Base-by-base conservation (phyloP, 352 stramenopile genomes). In the Phytophthora foliorum region DNA sequence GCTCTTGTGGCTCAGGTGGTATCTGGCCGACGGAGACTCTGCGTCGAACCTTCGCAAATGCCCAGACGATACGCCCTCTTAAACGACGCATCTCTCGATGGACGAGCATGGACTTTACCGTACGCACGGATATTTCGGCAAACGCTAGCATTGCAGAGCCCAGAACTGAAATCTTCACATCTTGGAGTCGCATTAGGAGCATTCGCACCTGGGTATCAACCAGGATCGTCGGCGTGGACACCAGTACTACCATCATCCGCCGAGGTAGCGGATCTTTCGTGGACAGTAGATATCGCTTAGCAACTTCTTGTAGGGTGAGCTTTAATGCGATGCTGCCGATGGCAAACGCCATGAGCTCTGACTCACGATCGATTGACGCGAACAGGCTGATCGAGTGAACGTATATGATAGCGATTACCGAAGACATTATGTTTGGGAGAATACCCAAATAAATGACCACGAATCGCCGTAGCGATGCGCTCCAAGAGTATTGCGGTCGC, bases 161-260 rank as follows among this genome's bases (percentile, higher is more conserved):
- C 16, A 57, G 48, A 10, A 76, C 44, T 1, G 67, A 72, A 22
- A 63, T 49, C 0, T 11, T 57, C 5, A 67, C 45, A 32, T 52
- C 69, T 14, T 67, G 44, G 4, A 63, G 51, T 0, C 61, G 69
- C 31, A 84, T 50, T 29, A 84, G 38, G 14, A 75, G 46, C 27
- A 80, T 59, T 1, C 74, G 74, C 32, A 75, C 68, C 31, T 81
- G 72, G 6, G 72, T 80, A 44, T 80, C 56, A 24, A 81, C 67
- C 10, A 80, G 31, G 21, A 85, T 69, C 0, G 68, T 80, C 25
- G 74, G 68, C 2, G 73, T 65, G 7, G 56, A 57, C 3, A 80
- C 55, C 4, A 77, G 39, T 0, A 57, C n/a, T 5, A 62, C 57
- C 68, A 65, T 65, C 3, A 9, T 22, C 6, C 46, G 46, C 11